Evolutionary conservation across 179 eudicot species (phyloP).

Genomic region (Beta corolliflora): DNA sequence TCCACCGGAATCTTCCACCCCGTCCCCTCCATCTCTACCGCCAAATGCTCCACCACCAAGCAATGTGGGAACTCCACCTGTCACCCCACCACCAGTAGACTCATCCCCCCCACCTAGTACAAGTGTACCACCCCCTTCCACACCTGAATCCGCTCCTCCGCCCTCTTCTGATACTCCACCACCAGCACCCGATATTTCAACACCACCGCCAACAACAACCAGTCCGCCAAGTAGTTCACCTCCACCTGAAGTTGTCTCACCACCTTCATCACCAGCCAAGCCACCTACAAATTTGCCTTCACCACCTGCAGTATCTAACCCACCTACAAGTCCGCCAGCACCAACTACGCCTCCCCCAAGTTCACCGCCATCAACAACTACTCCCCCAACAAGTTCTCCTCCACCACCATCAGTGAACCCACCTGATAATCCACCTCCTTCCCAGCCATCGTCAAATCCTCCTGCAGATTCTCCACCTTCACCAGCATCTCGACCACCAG

Average conservation of each 20-base stretch:
- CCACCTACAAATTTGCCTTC: conserved; percentile 29
- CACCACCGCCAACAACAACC: conserved; percentile 28
- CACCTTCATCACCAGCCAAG: conserved; percentile 34
- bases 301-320: conserved; percentile 34
- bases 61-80: conserved; percentile 29
- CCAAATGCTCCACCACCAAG: conserved; percentile 33
- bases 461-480: conserved; percentile 45
- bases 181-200: conserved; percentile 17
- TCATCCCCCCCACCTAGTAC: conserved; percentile 41
- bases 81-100: conserved; percentile 38
- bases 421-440: conserved; percentile 35
- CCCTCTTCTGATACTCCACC: conserved; percentile 34
- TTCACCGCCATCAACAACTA: conserved; percentile 31
- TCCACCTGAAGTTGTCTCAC: conserved; percentile 1
- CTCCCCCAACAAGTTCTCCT: conserved; percentile 34
- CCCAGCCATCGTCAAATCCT: conserved; percentile 24
- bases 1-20: conserved; percentile 37
- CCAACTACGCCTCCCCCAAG: too few species aligned
- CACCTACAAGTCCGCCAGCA: conserved; percentile 29
- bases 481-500: conserved; percentile 29
- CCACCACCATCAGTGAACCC: conserved; percentile 38
- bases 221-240: conserved; percentile 29
- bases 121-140: conserved; percentile 33
- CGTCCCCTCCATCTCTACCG: conserved; percentile 31
- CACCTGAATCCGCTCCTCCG: conserved; percentile 33